Base-by-base conservation (phyloP, 2,329 filamentous ascomycete genomes). In the Penicillium sp. region DNA sequence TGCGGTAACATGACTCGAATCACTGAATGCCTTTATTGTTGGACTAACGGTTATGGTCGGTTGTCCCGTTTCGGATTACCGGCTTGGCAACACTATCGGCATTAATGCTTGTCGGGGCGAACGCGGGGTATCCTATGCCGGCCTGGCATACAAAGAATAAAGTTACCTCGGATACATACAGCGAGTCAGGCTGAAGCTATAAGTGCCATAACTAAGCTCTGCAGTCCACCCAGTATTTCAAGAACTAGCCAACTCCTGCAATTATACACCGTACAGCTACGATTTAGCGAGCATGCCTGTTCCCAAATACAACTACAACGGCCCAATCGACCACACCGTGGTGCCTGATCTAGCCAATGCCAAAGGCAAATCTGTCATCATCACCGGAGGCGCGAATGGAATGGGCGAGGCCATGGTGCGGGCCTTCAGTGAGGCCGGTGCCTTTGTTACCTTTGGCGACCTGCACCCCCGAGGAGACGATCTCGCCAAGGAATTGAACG, bases 381-480 rank as follows among this genome's bases (percentile, higher is more conserved):
- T 60, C 21, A 60, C 57, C 4, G 57, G 57, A 13, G 57, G 57
- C 5, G 56, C 57, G 19, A 57, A 53, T 35, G 71, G 71, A 21
- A 70, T 74, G 50, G 71, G 70, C 7, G 66, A 71, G 52, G 59
- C 57, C 0, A 69, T 64, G 22, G 67, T 70, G 0, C 54, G 65
- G 3, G 62, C 63, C 5, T 72, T 72, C 42, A 62, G 58, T 9
- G 60, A 53, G 3, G 64, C 67, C 6, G 70, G 71, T 6, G 69
- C 70, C 2, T 73, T 65, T 48, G 69, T 74, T 4, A 72, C 70
- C 0, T 66, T 74, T 55, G 69, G 63, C 26, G 57, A 60, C 19
- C 19, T 59, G 6, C 38, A 55, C 12, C 26, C 39, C 26, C n/a
- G 48, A 5, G 53, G 55, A 9, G 19, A 43, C 4, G 13, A 34